Percentiles rank a stretch among this genome's conserved stretches.
phyloP scores from a whole-genome alignment of 768 basidiomycete genomes.

The Boletus rufocinnamomeus region DNA sequence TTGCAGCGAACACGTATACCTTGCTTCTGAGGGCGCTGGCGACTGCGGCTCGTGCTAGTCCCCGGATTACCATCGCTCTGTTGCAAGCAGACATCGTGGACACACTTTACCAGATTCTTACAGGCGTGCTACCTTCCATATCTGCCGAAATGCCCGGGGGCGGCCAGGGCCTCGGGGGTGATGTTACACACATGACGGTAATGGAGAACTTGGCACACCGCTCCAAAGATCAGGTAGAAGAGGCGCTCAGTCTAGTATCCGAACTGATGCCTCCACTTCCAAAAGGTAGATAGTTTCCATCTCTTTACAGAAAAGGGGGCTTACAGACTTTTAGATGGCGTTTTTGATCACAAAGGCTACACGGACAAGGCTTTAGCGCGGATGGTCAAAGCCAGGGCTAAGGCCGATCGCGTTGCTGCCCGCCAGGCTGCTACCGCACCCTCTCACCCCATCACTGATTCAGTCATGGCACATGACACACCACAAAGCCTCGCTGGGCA shows the following conservation, averaged over 20 bases:
- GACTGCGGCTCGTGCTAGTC: slow-evolving; percentile 83
- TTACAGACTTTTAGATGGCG: slow-evolving; percentile 64
- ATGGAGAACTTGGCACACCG: slow-evolving; percentile 97
- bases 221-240: slow-evolving; percentile 97
- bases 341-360: slow-evolving; percentile 90
- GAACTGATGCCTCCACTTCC: slow-evolving; percentile 93
- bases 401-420: slow-evolving; percentile 74
- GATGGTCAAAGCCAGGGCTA: slow-evolving; percentile 80
- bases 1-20: slow-evolving; percentile 87
- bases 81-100: slow-evolving; percentile 92
- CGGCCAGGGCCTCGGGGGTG: slow-evolving; percentile 81
- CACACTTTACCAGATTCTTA: slow-evolving; percentile 92
- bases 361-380: slow-evolving; percentile 81
- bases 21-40: slow-evolving; percentile 83
- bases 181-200: slow-evolving; percentile 94
- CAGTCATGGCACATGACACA: slow-evolving; percentile 24
- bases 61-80: slow-evolving; percentile 82
- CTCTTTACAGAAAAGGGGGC: neutral
- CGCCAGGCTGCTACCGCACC: slow-evolving; percentile 49
- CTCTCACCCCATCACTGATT: slow-evolving; percentile 32
- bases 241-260: slow-evolving; percentile 83
- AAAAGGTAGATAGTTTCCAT: slow-evolving; percentile 57
- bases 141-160: slow-evolving; percentile 52
- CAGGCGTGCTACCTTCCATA: slow-evolving; percentile 84
- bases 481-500: slow-evolving; percentile 16